Evolutionary conservation across 2,329 filamentous ascomycete genomes (phyloP).

Genomic region (Fusarium paranaense): DNA sequence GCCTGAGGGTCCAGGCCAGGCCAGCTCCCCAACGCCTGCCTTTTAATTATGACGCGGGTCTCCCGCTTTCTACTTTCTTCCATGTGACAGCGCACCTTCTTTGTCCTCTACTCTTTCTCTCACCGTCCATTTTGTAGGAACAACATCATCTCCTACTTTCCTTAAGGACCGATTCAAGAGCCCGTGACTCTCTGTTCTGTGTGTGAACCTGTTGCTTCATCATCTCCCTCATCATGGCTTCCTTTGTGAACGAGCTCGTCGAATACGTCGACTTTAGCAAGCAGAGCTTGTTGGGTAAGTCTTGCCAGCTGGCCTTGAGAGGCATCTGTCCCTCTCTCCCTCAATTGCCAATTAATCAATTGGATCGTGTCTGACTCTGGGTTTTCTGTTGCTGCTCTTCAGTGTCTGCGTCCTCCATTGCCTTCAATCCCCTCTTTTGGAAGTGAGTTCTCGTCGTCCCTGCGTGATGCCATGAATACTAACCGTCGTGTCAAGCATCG

Average conservation of each 20-base stretch:
- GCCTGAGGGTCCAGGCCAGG: conserved; percentile 3
- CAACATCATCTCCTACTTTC: background rate
- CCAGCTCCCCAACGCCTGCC: background rate
- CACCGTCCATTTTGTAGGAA: conserved; percentile 5
- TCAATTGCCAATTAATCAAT: conserved; percentile 2
- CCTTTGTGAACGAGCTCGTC: conserved; percentile 58
- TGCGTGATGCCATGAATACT: conserved; percentile 40
- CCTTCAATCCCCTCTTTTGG: conserved; percentile 99
- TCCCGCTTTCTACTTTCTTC: conserved; percentile 35
- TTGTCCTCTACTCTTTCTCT: background rate
- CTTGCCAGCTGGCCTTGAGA: conserved; percentile 8
- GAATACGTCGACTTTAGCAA: conserved; percentile 77
- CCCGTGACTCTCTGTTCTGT: conserved; percentile 17
- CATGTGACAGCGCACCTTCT: conserved; percentile 31
- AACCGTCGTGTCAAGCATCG: conserved; percentile 70
- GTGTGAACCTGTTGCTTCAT: conserved; percentile 30
- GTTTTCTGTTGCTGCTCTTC: conserved; percentile 11
- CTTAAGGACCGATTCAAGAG: background rate
- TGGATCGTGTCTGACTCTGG: conserved; percentile 25
- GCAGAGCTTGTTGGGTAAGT: conserved; percentile 74
- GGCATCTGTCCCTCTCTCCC: background rate
- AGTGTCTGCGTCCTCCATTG: conserved; percentile 86
- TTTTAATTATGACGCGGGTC: conserved; percentile 31
- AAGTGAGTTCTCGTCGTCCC: conserved; percentile 74
- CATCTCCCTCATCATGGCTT: conserved; percentile 52